These are phyloP conservation scores for Acacia crassicarpa DNA, from an alignment of 306 rosid genomes.

Conservation along the genomic window DNA sequence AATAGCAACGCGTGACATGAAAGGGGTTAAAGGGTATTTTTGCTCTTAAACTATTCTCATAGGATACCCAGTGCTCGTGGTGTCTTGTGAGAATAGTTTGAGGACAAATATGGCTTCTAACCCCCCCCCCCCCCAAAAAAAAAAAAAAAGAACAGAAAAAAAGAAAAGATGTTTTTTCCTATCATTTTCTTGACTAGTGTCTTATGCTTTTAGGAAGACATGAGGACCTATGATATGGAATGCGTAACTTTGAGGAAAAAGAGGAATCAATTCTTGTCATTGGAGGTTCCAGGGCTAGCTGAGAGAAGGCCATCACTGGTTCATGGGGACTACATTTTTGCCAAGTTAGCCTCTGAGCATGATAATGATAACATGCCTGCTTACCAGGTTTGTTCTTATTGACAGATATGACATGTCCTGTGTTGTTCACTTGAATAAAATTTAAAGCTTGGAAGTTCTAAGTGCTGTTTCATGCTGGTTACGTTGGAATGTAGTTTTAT, in stretches of 20 bases:
- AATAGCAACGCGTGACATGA: conserved; percentile 1
- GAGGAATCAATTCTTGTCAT: conserved; percentile 47
- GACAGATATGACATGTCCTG: conserved; percentile 19
- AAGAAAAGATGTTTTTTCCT: conserved; percentile 18
- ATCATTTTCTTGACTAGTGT: conserved; percentile 24
- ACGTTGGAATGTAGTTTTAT: conserved; percentile 13
- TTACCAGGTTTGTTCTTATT: conserved; percentile 59
- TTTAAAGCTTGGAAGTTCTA: conserved; percentile 2
- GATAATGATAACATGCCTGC: conserved; percentile 16
- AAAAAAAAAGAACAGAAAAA: not conserved
- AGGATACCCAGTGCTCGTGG: not conserved
- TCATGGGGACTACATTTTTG: conserved; percentile 70
- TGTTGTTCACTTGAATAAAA: conserved; percentile 5
- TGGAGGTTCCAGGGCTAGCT: conserved; percentile 94
- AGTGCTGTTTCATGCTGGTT: conserved; percentile 7
- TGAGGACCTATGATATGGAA: conserved; percentile 79
- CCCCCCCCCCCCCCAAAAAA: not conserved
- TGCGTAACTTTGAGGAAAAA: conserved; percentile 53
- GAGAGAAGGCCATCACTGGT: conserved; percentile 95
- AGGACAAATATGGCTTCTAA: not conserved
- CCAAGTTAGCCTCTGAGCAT: conserved; percentile 49
- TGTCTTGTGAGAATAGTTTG: not conserved
- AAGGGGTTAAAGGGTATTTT: not conserved
- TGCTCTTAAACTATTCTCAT: not conserved
- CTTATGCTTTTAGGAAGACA: conserved; percentile 68